Evolutionary conservation across 768 basidiomycete genomes (phyloP).

Genomic region (Psilocybe sp.): DNA sequence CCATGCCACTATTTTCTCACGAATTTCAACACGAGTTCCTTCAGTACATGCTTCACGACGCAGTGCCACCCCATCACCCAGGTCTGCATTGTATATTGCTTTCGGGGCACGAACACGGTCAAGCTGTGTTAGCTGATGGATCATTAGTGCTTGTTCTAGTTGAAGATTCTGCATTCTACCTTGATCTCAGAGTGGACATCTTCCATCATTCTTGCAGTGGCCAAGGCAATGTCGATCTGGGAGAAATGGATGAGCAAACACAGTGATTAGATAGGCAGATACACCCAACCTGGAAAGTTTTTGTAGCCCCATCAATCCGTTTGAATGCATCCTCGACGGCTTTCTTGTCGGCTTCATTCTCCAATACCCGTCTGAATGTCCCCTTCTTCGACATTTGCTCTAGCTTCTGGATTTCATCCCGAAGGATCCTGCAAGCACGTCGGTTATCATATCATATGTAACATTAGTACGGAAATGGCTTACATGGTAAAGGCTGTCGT

Average conservation of each 20-base stretch:
- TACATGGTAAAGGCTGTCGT: neutral
- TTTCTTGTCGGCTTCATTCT: slow-evolving; percentile 9
- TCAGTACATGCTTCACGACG: slow-evolving; percentile 9
- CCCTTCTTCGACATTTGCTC: neutral
- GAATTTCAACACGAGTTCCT: slow-evolving; percentile 16
- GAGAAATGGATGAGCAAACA: neutral
- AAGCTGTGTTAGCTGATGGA: neutral
- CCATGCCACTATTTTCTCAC: slow-evolving; percentile 12
- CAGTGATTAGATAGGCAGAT: neutral
- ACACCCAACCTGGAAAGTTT: slow-evolving; percentile 11
- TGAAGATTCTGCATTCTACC: neutral
- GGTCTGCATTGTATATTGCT: neutral
- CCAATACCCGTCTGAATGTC: slow-evolving; percentile 1
- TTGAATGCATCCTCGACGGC: neutral
- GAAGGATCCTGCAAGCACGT: neutral
- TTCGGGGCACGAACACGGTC: neutral
- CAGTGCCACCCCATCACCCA: neutral
- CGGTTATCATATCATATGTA: neutral
- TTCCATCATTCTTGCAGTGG: neutral
- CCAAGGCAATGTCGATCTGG: neutral
- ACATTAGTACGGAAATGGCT: neutral
- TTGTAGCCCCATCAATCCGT: slow-evolving; percentile 9
- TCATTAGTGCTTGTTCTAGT: neutral
- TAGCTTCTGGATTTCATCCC: neutral
- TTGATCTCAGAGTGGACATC: neutral